These are phyloP conservation scores for Plectosphaerella sp. DNA, from an alignment of 2,329 filamentous ascomycete genomes.

Conservation along the genomic window DNA sequence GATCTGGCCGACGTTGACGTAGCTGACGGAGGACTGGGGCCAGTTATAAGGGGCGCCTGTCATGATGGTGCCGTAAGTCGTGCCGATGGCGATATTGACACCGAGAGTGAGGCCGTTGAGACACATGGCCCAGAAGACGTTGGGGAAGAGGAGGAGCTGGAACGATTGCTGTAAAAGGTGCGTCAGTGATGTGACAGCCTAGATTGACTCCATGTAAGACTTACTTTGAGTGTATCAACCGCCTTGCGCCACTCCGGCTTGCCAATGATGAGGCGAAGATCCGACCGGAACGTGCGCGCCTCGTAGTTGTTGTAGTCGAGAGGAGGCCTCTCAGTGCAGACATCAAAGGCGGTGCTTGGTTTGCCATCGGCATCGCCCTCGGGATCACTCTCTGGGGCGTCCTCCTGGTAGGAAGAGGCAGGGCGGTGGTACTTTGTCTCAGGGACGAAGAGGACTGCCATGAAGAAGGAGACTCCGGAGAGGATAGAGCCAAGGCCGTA, in stretches of 20 bases:
- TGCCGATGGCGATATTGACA: constrained; percentile 16
- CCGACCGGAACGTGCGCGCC: constrained; percentile 13
- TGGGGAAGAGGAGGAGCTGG: constrained; percentile 11
- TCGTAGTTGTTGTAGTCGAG: constrained; percentile 8
- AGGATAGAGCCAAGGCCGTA: constrained; percentile 15
- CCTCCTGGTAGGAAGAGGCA: constrained; percentile 6
- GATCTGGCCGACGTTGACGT: constrained; percentile 14
- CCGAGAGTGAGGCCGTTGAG: constrained; percentile 18
- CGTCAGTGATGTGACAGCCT: too few relatives aligned
- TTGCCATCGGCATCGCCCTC: neutral
- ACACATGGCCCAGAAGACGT: constrained; percentile 15
- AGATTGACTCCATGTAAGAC: too few relatives aligned
- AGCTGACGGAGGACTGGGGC: constrained; percentile 10
- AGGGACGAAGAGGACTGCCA: constrained; percentile 12
- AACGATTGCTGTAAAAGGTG: constrained; percentile 13
- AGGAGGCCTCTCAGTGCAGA: constrained; percentile 5
- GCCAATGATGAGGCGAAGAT: constrained; percentile 14
- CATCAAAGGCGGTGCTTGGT: neutral
- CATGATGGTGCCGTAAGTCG: constrained; percentile 15
- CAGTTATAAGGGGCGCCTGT: constrained; percentile 13
- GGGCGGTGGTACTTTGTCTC: constrained; percentile 14
- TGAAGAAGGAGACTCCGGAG: constrained; percentile 7
- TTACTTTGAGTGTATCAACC: neutral
- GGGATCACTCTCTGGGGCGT: neutral
- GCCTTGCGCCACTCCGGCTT: constrained; percentile 11